phyloP scores from a whole-genome alignment of 148 eudicot genomes.

The Mesembryanthemum crystallinum region DNA sequence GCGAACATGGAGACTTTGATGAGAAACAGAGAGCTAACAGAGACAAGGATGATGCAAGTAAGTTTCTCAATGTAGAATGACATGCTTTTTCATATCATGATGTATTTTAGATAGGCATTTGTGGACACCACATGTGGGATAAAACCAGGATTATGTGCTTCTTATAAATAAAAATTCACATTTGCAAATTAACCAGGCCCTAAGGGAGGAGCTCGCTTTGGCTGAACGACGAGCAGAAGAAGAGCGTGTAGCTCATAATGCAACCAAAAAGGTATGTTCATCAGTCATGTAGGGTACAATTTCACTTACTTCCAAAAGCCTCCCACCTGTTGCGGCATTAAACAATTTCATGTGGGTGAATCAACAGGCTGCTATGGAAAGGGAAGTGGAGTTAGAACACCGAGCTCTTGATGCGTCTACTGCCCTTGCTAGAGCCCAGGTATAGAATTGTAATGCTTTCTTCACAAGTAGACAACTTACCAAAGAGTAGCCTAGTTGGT shows the following conservation, averaged over 20 bases:
- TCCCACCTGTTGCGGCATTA: slow-evolving; percentile 6
- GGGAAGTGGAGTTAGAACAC: slow-evolving; percentile 96
- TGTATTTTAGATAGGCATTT: background rate
- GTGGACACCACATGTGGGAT: background rate
- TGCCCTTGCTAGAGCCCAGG: slow-evolving; percentile 93
- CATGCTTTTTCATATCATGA: background rate
- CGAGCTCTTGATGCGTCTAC: slow-evolving; percentile 89
- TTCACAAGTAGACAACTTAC: background rate
- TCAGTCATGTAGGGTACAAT: background rate
- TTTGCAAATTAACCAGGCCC: slow-evolving; percentile 53
- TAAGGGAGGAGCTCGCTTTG: slow-evolving; percentile 85
- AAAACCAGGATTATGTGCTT: background rate
- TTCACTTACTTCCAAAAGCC: background rate
- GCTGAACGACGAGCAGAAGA: slow-evolving; percentile 94
- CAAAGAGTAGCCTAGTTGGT: too few relatives aligned
- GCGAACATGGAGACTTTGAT: slow-evolving; percentile 89
- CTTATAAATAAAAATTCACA: background rate
- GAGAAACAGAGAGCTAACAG: slow-evolving; percentile 92
- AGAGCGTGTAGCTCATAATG: slow-evolving; percentile 90
- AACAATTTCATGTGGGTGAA: slow-evolving; percentile 19
- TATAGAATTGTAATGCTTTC: slow-evolving; percentile 30
- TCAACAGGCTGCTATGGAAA: slow-evolving; percentile 89
- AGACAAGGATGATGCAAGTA: slow-evolving; percentile 99
- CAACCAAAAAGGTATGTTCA: slow-evolving; percentile 72
- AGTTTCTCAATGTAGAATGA: slow-evolving; percentile 29